phyloP scores from a whole-genome alignment of 148 eudicot species.

The Rhododendron henanense region DNA sequence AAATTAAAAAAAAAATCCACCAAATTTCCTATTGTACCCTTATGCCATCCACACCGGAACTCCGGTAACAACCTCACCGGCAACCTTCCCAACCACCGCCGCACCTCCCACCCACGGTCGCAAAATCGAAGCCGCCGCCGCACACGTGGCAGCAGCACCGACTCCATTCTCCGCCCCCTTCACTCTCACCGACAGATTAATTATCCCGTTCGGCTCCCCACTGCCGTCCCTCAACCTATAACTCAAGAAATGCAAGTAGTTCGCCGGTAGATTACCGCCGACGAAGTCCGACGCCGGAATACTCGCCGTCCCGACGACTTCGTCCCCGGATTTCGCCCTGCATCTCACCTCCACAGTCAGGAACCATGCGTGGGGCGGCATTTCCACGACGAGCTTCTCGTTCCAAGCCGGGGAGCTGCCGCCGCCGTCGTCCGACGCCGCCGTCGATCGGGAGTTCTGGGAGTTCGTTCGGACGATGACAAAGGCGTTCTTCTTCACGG shows the following conservation, averaged over 20 bases:
- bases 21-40: neutral
- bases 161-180: neutral
- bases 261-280: slow-evolving; percentile 28
- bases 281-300: slow-evolving; percentile 54
- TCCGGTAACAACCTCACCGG: slow-evolving; percentile 15
- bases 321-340: slow-evolving; percentile 7
- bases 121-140: neutral
- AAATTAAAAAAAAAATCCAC: no score
- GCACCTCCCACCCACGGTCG: slow-evolving; percentile 4
- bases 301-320: slow-evolving; percentile 33
- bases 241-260: slow-evolving; percentile 56
- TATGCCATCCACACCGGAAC: slow-evolving; percentile 12
- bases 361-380: slow-evolving; percentile 31
- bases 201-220: slow-evolving; percentile 57
- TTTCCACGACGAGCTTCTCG: slow-evolving; percentile 31
- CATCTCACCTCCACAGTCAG: slow-evolving; percentile 41
- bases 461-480: slow-evolving; percentile 35
- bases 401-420: slow-evolving; percentile 53
- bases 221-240: slow-evolving; percentile 46
- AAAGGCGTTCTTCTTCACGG: slow-evolving; percentile 31
- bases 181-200: slow-evolving; percentile 56
- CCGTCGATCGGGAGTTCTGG: slow-evolving; percentile 4
- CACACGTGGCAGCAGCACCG: neutral
- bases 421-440: slow-evolving; percentile 20
- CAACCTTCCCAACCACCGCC: neutral